phyloP scores from a whole-genome alignment of 1,284 basidiomycete species.

The Ceratobasidium sp. region DNA sequence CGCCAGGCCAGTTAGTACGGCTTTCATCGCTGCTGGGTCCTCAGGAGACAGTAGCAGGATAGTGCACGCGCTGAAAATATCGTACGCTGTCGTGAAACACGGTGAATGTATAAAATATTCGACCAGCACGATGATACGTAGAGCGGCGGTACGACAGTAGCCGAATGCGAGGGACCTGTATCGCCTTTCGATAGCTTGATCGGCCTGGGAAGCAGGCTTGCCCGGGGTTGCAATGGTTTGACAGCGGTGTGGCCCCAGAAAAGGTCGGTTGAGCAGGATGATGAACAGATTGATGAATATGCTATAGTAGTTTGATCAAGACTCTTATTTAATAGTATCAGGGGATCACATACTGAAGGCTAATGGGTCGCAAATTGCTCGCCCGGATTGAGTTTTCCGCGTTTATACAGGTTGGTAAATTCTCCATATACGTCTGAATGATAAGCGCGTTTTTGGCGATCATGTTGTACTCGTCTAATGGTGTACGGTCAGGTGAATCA shows the following conservation, averaged over 20 bases:
- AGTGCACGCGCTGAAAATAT: conserved; percentile 36
- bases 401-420: conserved; percentile 10
- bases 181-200: conserved; percentile 13
- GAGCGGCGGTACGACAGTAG: conserved; percentile 32
- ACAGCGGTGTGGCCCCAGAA: conserved; percentile 8
- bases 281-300: conserved; percentile 37
- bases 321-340: neutral
- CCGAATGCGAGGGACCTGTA: conserved; percentile 30
- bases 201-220: neutral
- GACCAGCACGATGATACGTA: conserved; percentile 21
- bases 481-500: conserved; percentile 16
- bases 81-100: conserved; percentile 26
- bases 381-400: neutral
- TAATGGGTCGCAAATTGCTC: conserved; percentile 4
- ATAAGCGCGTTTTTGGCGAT: conserved; percentile 11
- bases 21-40: conserved; percentile 30
- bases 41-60: conserved; percentile 25
- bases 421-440: conserved; percentile 17
- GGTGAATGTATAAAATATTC: conserved; percentile 29
- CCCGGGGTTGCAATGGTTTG: neutral
- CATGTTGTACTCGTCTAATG: conserved; percentile 17
- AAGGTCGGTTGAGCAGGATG: conserved; percentile 31
- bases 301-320: neutral
- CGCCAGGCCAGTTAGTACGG: conserved; percentile 6
- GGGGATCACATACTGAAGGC: conserved; percentile 16